These are phyloP conservation scores for Rhodamnia rubescens DNA, from an alignment of 345 rosid genomes.

Conservation along the genomic window DNA sequence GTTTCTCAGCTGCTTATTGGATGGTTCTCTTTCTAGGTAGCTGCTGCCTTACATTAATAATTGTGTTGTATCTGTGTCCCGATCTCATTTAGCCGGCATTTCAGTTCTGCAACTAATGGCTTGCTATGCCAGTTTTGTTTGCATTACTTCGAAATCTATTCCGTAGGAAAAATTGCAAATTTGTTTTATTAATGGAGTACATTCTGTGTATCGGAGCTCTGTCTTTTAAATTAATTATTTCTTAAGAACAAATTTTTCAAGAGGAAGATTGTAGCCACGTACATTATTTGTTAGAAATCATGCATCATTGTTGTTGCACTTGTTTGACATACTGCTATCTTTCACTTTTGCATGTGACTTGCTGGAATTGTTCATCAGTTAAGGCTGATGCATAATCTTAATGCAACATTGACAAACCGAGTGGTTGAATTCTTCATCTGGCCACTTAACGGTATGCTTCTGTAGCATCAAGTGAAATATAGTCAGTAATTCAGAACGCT, in stretches of 20 bases:
- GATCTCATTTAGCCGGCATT: background rate
- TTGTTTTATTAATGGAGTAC: background rate
- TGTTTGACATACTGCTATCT: background rate
- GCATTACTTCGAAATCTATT: background rate
- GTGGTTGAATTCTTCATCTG: slow-evolving; percentile 79
- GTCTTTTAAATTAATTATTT: background rate
- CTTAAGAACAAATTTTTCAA: background rate
- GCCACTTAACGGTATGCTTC: slow-evolving; percentile 60
- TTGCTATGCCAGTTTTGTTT: background rate
- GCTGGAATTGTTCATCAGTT: slow-evolving; percentile 28
- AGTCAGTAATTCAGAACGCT: background rate
- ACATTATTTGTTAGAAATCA: background rate
- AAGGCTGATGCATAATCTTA: slow-evolving; percentile 71
- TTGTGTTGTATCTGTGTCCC: background rate
- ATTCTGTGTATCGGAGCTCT: background rate
- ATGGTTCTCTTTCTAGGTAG: background rate
- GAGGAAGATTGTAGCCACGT: background rate
- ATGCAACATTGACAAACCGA: slow-evolving; percentile 75
- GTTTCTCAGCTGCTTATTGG: background rate
- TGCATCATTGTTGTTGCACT: background rate
- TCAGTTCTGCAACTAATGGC: background rate
- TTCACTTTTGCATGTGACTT: background rate
- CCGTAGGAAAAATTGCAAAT: background rate
- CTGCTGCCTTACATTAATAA: background rate
- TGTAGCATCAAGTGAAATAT: background rate